Conservation (phyloP, 2,329 filamentous ascomycete genomes). For the Teratosphaeria destructans region DNA sequence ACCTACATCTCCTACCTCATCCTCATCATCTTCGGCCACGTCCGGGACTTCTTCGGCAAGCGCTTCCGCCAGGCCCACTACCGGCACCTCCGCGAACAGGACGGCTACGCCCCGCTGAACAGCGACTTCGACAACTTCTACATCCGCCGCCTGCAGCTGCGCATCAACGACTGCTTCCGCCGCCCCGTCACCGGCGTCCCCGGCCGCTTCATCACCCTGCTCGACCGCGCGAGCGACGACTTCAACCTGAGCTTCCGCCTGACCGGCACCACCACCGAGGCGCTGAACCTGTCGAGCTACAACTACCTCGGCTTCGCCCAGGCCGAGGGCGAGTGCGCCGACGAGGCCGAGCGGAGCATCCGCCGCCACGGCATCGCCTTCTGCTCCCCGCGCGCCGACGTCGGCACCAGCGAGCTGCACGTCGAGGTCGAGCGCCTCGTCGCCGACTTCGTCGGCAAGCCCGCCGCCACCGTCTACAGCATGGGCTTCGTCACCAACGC, state of each 20-base stretch:
- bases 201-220: constrained; percentile 81
- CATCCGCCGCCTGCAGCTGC: constrained; percentile 79
- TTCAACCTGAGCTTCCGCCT: constrained; percentile 85
- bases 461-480: constrained; percentile 90
- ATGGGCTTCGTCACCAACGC: constrained; percentile 99
- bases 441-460: constrained; percentile 87
- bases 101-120: constrained; percentile 91
- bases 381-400: constrained; percentile 71
- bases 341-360: constrained; percentile 77
- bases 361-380: constrained; percentile 76
- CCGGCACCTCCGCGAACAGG: constrained; percentile 66
- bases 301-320: constrained; percentile 98
- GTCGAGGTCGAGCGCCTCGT: constrained; percentile 83
- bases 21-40: constrained; percentile 87
- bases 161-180: constrained; percentile 94
- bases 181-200: constrained; percentile 87
- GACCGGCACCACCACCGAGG: constrained; percentile 85
- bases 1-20: constrained; percentile 98
- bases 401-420: constrained; percentile 78
- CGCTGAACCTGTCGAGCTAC: constrained; percentile 97
- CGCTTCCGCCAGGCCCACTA: constrained; percentile 83
- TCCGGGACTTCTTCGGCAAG: constrained; percentile 96
- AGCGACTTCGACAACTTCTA: constrained; percentile 99
- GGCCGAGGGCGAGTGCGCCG: constrained; percentile 91
- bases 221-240: constrained; percentile 84